Evolutionary conservation across 192 early-diverging fungal genomes (phyloP), one percentile per base, ranked within the genome.

Genomic region (Mortierella claussenii): DNA sequence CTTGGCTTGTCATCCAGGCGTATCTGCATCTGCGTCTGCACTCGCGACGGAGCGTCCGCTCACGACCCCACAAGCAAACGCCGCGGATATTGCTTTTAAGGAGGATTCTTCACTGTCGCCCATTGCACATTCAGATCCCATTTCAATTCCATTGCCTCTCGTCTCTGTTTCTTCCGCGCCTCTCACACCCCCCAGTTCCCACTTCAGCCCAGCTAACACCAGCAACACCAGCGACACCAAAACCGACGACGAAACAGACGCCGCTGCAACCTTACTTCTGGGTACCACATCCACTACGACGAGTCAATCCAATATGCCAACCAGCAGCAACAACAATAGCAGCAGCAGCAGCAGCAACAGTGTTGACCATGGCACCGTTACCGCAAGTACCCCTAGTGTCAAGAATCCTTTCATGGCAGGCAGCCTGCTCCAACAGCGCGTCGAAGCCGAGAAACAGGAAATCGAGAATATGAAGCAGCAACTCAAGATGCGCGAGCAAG

Each of bases 391-490:
- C 4, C 1, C 17, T 9, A 59, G 23, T 30, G 31, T 3, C 5
- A 60, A 61, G 43, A 48, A 24, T 2, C 73, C 64, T 11, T 76
- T 76, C 47, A 60, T 66, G 50, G 59, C 65, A 1, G 73, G 73
- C 36, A 76, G 73, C 62, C 54, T 76, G 24, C 53, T 76, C 36
- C 73, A 76, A 31, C 73, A 76, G 45, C 73, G 73, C n/a, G 64
- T 50, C 3, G 73, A 76, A 27, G 73, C 65, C 32, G 73, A 76
- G 53, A 66, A 67, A 31, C 73, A 76, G 62, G 73, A 76, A 30
- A 46, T 76, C 32, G 73, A 76, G 24, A 49, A 62, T 26, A 57
- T 76, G 65, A 76, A 67, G 37, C 33, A 47, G 34, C 73, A 76
- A 32, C 63, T 76, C 11, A 66, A 46, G 37, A 48, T 67, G 53